Percentiles rank a stretch among this genome's conserved stretches.
Conservation (phyloP, 345 rosid species). For the Anacardium occidentale region DNA sequence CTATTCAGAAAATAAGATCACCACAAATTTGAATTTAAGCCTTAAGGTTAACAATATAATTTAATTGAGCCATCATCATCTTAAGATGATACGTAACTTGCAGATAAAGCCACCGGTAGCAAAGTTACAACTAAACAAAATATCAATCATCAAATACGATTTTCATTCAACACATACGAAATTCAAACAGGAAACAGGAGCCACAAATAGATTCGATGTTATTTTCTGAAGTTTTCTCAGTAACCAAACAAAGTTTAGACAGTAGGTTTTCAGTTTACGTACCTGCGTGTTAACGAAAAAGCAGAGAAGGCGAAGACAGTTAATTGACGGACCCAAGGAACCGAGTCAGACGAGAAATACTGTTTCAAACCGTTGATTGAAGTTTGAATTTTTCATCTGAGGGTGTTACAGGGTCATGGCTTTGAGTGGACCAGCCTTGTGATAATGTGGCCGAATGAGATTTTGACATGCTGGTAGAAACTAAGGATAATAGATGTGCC, state of each 20-base stretch:
- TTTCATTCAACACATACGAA: background rate
- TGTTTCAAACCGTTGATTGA: conserved; percentile 5
- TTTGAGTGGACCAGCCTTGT: background rate
- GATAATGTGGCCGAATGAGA: background rate
- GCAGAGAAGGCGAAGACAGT: background rate
- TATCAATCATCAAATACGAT: background rate
- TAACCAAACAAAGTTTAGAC: conserved; percentile 4
- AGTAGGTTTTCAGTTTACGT: background rate
- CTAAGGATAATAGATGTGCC: background rate
- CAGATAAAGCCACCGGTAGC: background rate
- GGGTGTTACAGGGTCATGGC: background rate
- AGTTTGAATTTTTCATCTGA: background rate
- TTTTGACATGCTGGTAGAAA: background rate
- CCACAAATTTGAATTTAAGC: background rate
- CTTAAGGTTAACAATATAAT: no score
- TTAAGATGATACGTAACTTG: background rate
- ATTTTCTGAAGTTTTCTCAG: conserved; percentile 1
- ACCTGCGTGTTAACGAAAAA: conserved; percentile 2
- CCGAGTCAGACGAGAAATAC: background rate
- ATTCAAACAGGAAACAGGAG: background rate
- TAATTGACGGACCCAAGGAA: background rate
- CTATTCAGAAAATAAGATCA: background rate
- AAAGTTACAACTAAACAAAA: background rate
- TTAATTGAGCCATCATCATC: background rate
- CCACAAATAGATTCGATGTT: background rate